Evolutionary conservation across 108 stramenopile genomes (phyloP).

Genomic region (Nannochloropsis oceanica): DNA sequence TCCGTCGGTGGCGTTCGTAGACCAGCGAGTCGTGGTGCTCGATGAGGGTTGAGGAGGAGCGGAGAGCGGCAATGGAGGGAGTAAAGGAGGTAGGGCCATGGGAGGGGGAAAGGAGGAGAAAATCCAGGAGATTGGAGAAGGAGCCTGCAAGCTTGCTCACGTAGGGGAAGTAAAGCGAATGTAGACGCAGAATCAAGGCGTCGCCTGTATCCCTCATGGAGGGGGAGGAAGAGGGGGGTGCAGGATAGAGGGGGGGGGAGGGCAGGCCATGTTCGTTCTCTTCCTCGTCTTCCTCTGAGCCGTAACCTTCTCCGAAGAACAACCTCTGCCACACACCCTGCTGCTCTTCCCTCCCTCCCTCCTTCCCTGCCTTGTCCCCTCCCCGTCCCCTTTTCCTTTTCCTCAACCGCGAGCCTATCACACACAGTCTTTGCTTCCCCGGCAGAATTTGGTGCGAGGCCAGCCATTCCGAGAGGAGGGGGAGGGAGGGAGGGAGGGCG

Average conservation of each 20-base stretch:
- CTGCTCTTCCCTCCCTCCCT: not conserved
- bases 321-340: not conserved
- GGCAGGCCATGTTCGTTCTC: not conserved
- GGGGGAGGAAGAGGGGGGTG: not conserved
- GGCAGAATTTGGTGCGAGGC: not conserved
- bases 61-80: not conserved
- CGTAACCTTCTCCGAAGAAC: not conserved
- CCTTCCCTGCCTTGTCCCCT: not conserved
- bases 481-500: not conserved
- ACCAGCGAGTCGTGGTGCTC: not conserved
- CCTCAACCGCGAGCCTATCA: not conserved
- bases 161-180: not conserved
- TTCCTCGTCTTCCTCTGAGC: not conserved
- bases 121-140: not conserved
- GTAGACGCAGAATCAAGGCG: not conserved
- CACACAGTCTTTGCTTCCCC: not conserved
- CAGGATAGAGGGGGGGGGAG: not conserved
- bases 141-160: not conserved
- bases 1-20: not conserved
- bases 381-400: not conserved
- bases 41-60: not conserved
- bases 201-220: not conserved
- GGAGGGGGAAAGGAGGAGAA: not conserved
- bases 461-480: not conserved
- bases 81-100: not conserved